A percentile compares a stretch with the other conserved stretches of the same genome.
Conservation (phyloP, 306 rosid genomes). For the Vachellia pachyceras region DNA sequence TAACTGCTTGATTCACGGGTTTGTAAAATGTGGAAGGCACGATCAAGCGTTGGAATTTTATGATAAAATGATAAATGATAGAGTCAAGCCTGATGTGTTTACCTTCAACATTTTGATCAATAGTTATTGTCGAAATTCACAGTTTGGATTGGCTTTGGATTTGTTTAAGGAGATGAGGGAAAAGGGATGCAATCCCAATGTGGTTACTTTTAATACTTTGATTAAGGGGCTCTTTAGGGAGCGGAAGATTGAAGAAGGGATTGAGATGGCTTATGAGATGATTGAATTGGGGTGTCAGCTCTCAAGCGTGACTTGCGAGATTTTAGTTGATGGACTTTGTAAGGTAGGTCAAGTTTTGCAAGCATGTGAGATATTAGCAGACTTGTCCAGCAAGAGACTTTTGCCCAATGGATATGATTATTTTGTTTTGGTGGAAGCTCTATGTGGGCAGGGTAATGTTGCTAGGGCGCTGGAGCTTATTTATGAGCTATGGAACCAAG, state of each 20-base stretch:
- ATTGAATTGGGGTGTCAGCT: constrained; percentile 60
- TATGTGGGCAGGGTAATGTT: constrained; percentile 58
- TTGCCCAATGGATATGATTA: constrained; percentile 76
- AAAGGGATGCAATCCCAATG: constrained; percentile 81
- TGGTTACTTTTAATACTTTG: constrained; percentile 89
- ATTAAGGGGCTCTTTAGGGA: constrained; percentile 81
- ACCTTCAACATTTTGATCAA: constrained; percentile 88
- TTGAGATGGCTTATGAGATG: constrained; percentile 88
- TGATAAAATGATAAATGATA: constrained; percentile 49
- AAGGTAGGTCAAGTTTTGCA: constrained; percentile 51
- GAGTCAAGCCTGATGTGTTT: constrained; percentile 75
- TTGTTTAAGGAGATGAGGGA: constrained; percentile 76
- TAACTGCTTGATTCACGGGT: constrained; percentile 76
- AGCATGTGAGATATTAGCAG: constrained; percentile 63
- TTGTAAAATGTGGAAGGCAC: constrained; percentile 62
- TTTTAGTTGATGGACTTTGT: constrained; percentile 75
- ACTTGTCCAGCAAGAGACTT: constrained; percentile 58
- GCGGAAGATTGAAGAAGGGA: constrained; percentile 64
- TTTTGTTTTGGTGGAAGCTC: constrained; percentile 57
- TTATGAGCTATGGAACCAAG: constrained; percentile 71
- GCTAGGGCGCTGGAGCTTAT: constrained; percentile 56
- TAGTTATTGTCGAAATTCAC: constrained; percentile 67
- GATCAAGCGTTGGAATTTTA: constrained; percentile 64
- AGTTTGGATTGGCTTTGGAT: constrained; percentile 65
- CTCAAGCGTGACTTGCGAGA: constrained; percentile 78